Percentiles rank a stretch among this genome's conserved stretches.
These are phyloP conservation scores for Eimeria zaria DNA, from an alignment of 169 alveolate genomes.

Conservation along the genomic window DNA sequence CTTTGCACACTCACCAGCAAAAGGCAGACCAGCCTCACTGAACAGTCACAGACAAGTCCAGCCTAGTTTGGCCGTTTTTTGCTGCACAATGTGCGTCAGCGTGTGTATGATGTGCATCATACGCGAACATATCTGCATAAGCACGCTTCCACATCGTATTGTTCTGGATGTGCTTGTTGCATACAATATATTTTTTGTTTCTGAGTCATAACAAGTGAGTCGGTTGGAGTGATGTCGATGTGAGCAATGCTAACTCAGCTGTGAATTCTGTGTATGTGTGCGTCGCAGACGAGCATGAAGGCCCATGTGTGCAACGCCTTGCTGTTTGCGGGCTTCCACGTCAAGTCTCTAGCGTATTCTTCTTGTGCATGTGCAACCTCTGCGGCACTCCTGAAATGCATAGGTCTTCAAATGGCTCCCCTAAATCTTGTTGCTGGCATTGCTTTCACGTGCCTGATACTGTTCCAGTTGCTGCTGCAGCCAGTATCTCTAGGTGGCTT, in stretches of 20 bases:
- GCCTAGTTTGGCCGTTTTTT: not conserved
- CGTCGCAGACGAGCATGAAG: constrained; percentile 28
- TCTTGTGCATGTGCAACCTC: constrained; percentile 38
- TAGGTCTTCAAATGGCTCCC: constrained; percentile 41
- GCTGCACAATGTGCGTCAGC: not conserved
- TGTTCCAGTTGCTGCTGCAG: constrained; percentile 40
- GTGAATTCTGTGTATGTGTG: not conserved
- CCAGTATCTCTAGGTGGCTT: constrained; percentile 39
- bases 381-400: constrained; percentile 38
- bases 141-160: too few relatives aligned
- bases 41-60: not conserved
- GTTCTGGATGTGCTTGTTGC: not conserved
- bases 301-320: constrained; percentile 67
- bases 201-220: not conserved
- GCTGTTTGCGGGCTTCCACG: constrained; percentile 21
- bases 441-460: constrained; percentile 23
- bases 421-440: not conserved
- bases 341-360: constrained; percentile 19
- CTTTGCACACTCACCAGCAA: not conserved
- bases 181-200: not conserved
- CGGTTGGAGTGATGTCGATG: not conserved
- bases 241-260: not conserved
- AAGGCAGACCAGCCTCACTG: not conserved
- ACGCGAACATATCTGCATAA: not conserved
- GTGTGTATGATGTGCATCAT: not conserved